Evolutionary conservation across 176 grass and related monocot genomes (phyloP).

Genomic region (Ensete glaucum): DNA sequence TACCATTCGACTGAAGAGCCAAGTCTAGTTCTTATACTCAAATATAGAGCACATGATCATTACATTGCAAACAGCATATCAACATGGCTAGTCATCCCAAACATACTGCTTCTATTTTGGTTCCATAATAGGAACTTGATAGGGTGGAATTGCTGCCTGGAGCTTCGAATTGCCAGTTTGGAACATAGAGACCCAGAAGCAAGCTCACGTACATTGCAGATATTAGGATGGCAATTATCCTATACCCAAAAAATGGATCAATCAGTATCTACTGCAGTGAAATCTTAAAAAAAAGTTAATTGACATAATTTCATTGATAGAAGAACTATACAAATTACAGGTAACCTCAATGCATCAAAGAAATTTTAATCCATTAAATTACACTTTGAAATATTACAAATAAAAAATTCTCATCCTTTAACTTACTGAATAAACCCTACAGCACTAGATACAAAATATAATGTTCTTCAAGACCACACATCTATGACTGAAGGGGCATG

Average conservation of each 20-base stretch:
- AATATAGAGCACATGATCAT: background rate
- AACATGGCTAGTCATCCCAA: slow-evolving; percentile 2
- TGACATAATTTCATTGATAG: background rate
- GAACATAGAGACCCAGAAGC: slow-evolving; percentile 69
- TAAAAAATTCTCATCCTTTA: background rate
- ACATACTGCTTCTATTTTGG: slow-evolving; percentile 46
- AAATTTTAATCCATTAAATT: background rate
- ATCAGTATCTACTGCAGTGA: slow-evolving; percentile 5
- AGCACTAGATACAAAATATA: background rate
- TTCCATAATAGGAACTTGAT: slow-evolving; percentile 24
- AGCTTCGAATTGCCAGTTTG: slow-evolving; percentile 75
- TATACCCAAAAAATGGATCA: slow-evolving; percentile 39
- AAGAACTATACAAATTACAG: background rate
- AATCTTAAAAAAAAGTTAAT: background rate
- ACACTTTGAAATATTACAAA: background rate
- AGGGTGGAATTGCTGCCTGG: slow-evolving; percentile 45
- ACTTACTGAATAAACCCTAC: background rate
- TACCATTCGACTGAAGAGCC: background rate
- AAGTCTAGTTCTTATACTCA: background rate
- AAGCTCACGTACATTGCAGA: slow-evolving; percentile 56
- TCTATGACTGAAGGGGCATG: too few species aligned
- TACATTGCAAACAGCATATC: background rate
- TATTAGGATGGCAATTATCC: slow-evolving; percentile 53
- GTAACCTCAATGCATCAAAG: background rate
- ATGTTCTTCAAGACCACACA: background rate